phyloP scores from a whole-genome alignment of 352 stramenopile species.

The Phytophthora syringae region DNA sequence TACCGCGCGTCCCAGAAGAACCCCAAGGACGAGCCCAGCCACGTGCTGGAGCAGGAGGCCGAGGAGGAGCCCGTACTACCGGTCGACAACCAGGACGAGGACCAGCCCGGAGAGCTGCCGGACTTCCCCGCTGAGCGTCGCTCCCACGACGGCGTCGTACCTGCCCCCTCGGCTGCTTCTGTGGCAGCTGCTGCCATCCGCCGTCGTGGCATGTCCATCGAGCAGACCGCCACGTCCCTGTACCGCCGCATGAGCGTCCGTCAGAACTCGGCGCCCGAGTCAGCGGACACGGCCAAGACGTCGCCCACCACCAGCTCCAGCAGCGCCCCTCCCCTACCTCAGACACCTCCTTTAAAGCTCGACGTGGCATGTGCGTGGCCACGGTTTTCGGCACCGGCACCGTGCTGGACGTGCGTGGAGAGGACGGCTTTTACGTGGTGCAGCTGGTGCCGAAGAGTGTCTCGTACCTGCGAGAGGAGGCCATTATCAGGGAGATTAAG shows the following conservation, averaged over 20 bases:
- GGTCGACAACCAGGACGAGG: constrained; percentile 43
- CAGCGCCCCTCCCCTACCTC: constrained; percentile 36
- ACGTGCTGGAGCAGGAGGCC: constrained; percentile 24
- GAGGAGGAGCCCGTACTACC: constrained; percentile 37
- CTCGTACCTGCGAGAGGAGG: constrained; percentile 71
- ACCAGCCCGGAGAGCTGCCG: constrained; percentile 53
- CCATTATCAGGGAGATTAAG: constrained; percentile 84
- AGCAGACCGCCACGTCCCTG: constrained; percentile 56
- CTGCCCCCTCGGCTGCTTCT: constrained; percentile 38
- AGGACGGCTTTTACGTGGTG: constrained; percentile 81
- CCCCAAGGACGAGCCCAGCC: constrained; percentile 25
- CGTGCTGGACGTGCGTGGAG: constrained; percentile 70
- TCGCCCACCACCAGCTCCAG: constrained; percentile 35
- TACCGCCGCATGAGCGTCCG: constrained; percentile 64
- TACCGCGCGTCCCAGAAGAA: constrained; percentile 51
- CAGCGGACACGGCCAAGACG: constrained; percentile 24
- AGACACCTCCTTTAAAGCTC: constrained; percentile 49
- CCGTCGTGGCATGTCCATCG: constrained; percentile 58
- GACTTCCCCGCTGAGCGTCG: constrained; percentile 51
- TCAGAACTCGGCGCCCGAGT: constrained; percentile 44
- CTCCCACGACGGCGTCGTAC: constrained; percentile 48
- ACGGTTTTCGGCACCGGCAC: constrained; percentile 81
- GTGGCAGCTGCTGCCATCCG: constrained; percentile 37
- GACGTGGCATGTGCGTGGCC: constrained; percentile 71
- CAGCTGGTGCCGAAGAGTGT: constrained; percentile 76